Evolutionary conservation across 805 yeast species (phyloP).

Genomic region (Suhomyces vadensis): DNA sequence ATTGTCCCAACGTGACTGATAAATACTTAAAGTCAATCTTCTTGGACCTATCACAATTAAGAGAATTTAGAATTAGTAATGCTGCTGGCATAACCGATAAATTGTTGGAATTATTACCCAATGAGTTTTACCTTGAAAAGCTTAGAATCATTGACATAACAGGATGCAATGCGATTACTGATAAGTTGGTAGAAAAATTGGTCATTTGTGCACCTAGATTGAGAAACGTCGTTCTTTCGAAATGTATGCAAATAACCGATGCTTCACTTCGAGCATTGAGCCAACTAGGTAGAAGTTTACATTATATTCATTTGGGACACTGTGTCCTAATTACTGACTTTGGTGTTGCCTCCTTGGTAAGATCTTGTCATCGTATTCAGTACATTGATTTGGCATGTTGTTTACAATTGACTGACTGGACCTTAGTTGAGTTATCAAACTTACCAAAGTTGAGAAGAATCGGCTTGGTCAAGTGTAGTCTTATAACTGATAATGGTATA

Average conservation of each 20-base stretch:
- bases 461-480: constrained; percentile 88
- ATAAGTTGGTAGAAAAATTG: constrained; percentile 69
- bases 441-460: constrained; percentile 83
- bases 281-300: constrained; percentile 73
- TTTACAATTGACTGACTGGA: constrained; percentile 78
- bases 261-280: constrained; percentile 71
- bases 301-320: constrained; percentile 91
- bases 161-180: constrained; percentile 78
- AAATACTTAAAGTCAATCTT: constrained; percentile 58
- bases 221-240: constrained; percentile 84
- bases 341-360: constrained; percentile 75
- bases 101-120: constrained; percentile 57
- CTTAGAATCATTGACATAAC: constrained; percentile 84
- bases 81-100: constrained; percentile 69
- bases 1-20: constrained; percentile 74
- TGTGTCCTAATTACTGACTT: constrained; percentile 87
- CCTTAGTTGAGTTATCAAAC: constrained; percentile 72
- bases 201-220: constrained; percentile 79
- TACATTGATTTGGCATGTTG: constrained; percentile 96
- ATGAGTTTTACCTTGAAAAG: constrained; percentile 53
- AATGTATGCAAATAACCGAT: constrained; percentile 86
- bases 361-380: constrained; percentile 79
- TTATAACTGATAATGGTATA: constrained; percentile 84
- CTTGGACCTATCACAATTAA: constrained; percentile 61
- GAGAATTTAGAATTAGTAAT: constrained; percentile 82